Evolutionary conservation across 495 filamentous ascomycete species (phyloP).

Genomic region (Talaromyces borbonicus): DNA sequence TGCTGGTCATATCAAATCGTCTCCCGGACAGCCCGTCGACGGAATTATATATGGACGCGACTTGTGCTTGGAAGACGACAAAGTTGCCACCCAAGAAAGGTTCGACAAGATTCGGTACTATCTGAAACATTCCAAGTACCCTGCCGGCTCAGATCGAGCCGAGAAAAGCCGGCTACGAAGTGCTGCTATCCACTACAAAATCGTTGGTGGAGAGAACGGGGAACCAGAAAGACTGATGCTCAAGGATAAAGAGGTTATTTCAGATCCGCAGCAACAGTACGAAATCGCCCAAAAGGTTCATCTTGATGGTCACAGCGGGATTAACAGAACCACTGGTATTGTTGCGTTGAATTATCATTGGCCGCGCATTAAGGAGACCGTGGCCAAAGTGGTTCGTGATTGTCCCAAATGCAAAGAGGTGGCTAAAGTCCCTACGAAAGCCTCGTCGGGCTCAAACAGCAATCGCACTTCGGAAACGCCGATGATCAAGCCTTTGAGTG

Average conservation of each 20-base stretch:
- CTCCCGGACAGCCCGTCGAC: conserved; percentile 74
- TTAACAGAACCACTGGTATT: conserved; percentile 94
- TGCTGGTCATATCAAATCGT: conserved; percentile 73
- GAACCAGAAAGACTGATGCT: conserved; percentile 77
- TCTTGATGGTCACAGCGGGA: conserved; percentile 73
- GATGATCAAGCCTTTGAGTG: conserved; percentile 12
- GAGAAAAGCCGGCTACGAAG: conserved; percentile 90
- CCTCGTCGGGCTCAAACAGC: conserved; percentile 23
- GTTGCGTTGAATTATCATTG: conserved; percentile 95
- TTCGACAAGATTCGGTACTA: conserved; percentile 99
- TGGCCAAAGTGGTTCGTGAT: conserved; percentile 85
- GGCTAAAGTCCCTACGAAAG: too few species aligned
- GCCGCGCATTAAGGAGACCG: conserved; percentile 98
- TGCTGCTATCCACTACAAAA: conserved; percentile 92
- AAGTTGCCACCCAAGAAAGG: conserved; percentile 88
- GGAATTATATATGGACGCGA: conserved; percentile 96
- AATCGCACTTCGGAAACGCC: conserved; percentile 8
- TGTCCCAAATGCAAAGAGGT: conserved; percentile 85
- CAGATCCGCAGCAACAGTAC: conserved; percentile 84
- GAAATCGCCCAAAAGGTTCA: conserved; percentile 76
- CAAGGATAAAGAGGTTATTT: conserved; percentile 95
- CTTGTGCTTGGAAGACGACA: conserved; percentile 65
- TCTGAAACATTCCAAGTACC: conserved; percentile 90
- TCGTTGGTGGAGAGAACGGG: conserved; percentile 38
- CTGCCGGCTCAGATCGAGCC: conserved; percentile 82